phyloP scores from a whole-genome alignment of 2,329 filamentous ascomycete species.

The Hypoxylon sp. region DNA sequence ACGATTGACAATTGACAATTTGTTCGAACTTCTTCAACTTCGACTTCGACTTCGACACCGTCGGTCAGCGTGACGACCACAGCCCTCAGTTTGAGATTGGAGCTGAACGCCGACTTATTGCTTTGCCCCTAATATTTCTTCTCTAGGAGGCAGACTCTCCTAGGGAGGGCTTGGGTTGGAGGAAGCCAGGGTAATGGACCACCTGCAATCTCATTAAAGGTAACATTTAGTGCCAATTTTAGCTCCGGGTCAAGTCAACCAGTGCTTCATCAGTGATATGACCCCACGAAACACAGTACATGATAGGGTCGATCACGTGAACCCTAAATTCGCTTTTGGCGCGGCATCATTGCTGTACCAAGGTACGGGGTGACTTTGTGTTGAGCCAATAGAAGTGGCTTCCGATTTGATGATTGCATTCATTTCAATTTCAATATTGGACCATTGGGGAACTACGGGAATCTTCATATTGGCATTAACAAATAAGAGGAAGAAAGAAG shows the following conservation, averaged over 20 bases:
- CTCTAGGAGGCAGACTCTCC: conserved; percentile 13
- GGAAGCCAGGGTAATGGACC: conserved; percentile 30
- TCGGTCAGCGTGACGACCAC: background rate
- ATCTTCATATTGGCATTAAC: background rate
- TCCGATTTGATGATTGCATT: background rate
- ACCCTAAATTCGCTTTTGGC: conserved; percentile 14
- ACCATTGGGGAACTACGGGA: no score
- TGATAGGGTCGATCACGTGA: conserved; percentile 28
- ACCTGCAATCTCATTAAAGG: conserved; percentile 38
- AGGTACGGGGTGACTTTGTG: background rate
- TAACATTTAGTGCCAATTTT: conserved; percentile 34
- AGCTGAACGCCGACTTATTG: conserved; percentile 14
- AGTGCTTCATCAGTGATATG: conserved; percentile 14
- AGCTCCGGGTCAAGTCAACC: conserved; percentile 26
- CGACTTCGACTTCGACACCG: background rate
- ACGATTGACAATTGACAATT: conserved; percentile 3
- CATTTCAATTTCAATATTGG: background rate
- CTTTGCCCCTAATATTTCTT: conserved; percentile 21
- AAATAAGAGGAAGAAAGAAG: background rate
- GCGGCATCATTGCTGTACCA: conserved; percentile 6
- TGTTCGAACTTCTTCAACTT: background rate
- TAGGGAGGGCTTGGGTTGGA: conserved; percentile 20
- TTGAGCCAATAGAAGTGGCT: background rate
- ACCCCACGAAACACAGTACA: conserved; percentile 26
- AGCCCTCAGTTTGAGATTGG: conserved; percentile 6